Conservation (phyloP, 2,329 filamentous ascomycete species). For the Colletotrichum brevisporum region DNA sequence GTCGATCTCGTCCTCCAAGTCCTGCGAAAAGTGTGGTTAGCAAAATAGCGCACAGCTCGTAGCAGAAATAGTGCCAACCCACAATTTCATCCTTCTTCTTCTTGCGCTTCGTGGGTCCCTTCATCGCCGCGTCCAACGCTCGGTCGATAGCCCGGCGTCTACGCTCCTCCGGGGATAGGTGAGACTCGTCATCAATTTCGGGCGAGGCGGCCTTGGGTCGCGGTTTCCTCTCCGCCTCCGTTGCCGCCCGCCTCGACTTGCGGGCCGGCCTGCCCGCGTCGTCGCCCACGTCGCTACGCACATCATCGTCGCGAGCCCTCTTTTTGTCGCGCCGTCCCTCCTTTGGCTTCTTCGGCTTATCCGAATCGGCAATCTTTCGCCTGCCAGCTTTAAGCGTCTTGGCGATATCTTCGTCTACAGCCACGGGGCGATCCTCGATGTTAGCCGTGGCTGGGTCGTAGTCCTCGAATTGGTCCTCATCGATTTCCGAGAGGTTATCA, state of each 20-base stretch:
- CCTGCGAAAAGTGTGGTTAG: constrained; percentile 64
- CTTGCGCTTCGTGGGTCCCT: constrained; percentile 81
- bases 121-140: constrained; percentile 89
- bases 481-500: constrained; percentile 76
- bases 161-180: constrained; percentile 86
- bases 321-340: constrained; percentile 81
- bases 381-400: constrained; percentile 76
- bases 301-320: constrained; percentile 66
- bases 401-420: constrained; percentile 77
- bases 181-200: constrained; percentile 80
- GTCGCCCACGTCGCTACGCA: constrained; percentile 58
- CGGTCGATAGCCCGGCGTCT: constrained; percentile 87
- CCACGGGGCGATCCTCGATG: constrained; percentile 74
- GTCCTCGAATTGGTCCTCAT: constrained; percentile 78
- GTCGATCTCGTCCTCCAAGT: constrained; percentile 91
- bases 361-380: constrained; percentile 75
- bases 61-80: constrained; percentile 51
- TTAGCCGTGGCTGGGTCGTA: constrained; percentile 76
- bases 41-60: not conserved
- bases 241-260: constrained; percentile 61
- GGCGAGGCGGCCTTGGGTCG: constrained; percentile 60
- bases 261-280: constrained; percentile 59
- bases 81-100: constrained; percentile 91
- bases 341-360: constrained; percentile 79
- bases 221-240: constrained; percentile 63